Evolutionary conservation across 1,139 yeast species (phyloP).

Genomic region (Saccharomyces hybrid): DNA sequence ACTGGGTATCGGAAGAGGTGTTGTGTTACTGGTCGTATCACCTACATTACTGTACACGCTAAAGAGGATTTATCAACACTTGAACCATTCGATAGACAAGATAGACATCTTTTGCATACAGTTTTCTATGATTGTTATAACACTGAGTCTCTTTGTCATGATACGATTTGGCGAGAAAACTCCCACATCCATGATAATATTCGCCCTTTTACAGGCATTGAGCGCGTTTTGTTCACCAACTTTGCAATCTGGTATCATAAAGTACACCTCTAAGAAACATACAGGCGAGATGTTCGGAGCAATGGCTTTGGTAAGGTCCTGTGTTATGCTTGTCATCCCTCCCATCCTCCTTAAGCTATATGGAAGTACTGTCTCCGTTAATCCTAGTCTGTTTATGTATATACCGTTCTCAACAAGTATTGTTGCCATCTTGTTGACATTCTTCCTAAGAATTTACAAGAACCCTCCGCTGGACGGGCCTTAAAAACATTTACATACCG

Average conservation of each 20-base stretch:
- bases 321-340: conserved; percentile 36
- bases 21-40: conserved; percentile 36
- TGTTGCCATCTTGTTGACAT: conserved; percentile 14
- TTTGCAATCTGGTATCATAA: conserved; percentile 38
- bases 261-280: conserved; percentile 39
- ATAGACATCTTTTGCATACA: conserved; percentile 44
- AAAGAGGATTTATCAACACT: conserved; percentile 25
- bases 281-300: conserved; percentile 49
- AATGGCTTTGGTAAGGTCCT: conserved; percentile 39
- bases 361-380: conserved; percentile 30
- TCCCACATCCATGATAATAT: conserved; percentile 12
- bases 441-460: conserved; percentile 13
- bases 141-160: conserved; percentile 27
- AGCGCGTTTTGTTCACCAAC: conserved; percentile 39
- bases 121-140: conserved; percentile 32
- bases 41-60: conserved; percentile 39
- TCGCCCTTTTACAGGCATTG: conserved; percentile 33
- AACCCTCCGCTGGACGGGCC: conserved; percentile 6
- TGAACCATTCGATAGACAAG: conserved; percentile 39
- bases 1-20: conserved; percentile 41
- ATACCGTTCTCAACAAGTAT: conserved; percentile 15
- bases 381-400: conserved; percentile 28
- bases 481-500: neutral
- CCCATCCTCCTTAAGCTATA: conserved; percentile 35
- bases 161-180: conserved; percentile 9